Percentiles rank a stretch among this genome's conserved stretches.
Conservation (phyloP, 108 stramenopile species). For the Skeletonema menzelii region DNA sequence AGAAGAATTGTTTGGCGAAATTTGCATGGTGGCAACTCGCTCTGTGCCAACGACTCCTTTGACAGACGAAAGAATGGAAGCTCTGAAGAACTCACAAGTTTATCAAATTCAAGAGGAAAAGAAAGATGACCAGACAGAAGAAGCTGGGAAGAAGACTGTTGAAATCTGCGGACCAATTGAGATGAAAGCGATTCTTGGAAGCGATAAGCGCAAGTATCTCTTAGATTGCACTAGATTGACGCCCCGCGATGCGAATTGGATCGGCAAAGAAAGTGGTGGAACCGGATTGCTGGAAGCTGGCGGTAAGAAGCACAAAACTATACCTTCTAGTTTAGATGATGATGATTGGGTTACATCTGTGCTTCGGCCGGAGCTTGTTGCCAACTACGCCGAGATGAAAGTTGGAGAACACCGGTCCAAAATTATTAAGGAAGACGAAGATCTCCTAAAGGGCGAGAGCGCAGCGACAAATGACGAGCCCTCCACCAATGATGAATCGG, state of each 20-base stretch:
- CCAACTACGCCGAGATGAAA: conserved; percentile 60
- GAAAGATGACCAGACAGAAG: conserved; percentile 23
- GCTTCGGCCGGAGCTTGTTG: conserved; percentile 86
- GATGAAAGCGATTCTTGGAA: conserved; percentile 90
- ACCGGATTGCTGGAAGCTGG: conserved; percentile 70
- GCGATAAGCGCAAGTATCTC: conserved; percentile 90
- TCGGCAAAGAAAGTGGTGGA: conserved; percentile 67
- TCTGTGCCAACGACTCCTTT: conserved; percentile 55
- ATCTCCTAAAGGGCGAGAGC: conserved; percentile 19
- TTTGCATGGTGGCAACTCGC: conserved; percentile 69
- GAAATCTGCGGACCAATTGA: conserved; percentile 83
- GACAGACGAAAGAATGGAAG: conserved; percentile 56
- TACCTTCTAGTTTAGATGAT: conserved; percentile 56
- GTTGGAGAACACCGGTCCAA: conserved; percentile 52
- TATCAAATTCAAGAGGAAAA: conserved; percentile 34
- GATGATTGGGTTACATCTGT: conserved; percentile 80
- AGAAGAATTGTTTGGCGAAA: conserved; percentile 65
- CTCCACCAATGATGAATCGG: not conserved
- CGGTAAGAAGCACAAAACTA: conserved; percentile 4
- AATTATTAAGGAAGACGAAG: conserved; percentile 28
- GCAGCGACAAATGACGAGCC: conserved; percentile 10
- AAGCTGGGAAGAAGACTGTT: conserved; percentile 45
- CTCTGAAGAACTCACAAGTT: conserved; percentile 44
- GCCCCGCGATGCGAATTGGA: conserved; percentile 96
- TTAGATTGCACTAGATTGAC: conserved; percentile 91